A percentile compares a stretch with the other conserved stretches of the same genome.
phyloP scores from a whole-genome alignment of 148 eudicot species.

The Fagopyrum tataricum region DNA sequence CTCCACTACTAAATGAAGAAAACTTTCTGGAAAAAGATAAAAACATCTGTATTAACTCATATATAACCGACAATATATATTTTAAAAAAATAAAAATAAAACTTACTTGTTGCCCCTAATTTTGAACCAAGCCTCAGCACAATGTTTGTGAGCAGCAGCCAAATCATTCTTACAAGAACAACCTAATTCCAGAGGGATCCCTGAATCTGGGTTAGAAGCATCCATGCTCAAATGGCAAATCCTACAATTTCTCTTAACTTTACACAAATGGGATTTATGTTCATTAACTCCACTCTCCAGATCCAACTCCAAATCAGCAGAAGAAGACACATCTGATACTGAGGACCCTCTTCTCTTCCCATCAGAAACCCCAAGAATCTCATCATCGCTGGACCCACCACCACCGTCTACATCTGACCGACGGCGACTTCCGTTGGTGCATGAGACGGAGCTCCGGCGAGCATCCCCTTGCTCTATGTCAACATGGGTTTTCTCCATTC shows the following conservation, averaged over 20 bases:
- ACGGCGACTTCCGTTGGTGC: not conserved
- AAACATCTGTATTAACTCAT: not conserved
- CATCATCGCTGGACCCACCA: slow-evolving; percentile 7
- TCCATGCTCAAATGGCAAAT: slow-evolving; percentile 54
- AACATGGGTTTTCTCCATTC: not conserved
- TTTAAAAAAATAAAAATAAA: not conserved
- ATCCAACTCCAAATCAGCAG: slow-evolving; percentile 22
- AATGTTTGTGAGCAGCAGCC: slow-evolving; percentile 62
- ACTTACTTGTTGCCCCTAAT: slow-evolving; percentile 66
- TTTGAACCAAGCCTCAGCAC: slow-evolving; percentile 71
- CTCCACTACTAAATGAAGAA: not conserved
- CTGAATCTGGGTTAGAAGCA: slow-evolving; percentile 25
- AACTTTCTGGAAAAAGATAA: not conserved
- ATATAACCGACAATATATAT: not conserved
- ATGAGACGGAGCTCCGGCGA: slow-evolving; percentile 8
- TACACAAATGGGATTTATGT: slow-evolving; percentile 19
- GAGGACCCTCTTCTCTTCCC: slow-evolving; percentile 14
- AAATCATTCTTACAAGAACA: slow-evolving; percentile 66
- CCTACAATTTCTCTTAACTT: slow-evolving; percentile 42
- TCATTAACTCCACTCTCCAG: slow-evolving; percentile 21
- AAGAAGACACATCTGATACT: slow-evolving; percentile 11
- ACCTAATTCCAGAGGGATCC: slow-evolving; percentile 48
- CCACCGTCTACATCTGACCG: not conserved
- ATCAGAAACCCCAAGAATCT: slow-evolving; percentile 11
- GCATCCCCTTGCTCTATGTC: slow-evolving; percentile 7